Evolutionary conservation across 1,284 basidiomycete genomes (phyloP).

Genomic region (Boletus albobrunnescens): DNA sequence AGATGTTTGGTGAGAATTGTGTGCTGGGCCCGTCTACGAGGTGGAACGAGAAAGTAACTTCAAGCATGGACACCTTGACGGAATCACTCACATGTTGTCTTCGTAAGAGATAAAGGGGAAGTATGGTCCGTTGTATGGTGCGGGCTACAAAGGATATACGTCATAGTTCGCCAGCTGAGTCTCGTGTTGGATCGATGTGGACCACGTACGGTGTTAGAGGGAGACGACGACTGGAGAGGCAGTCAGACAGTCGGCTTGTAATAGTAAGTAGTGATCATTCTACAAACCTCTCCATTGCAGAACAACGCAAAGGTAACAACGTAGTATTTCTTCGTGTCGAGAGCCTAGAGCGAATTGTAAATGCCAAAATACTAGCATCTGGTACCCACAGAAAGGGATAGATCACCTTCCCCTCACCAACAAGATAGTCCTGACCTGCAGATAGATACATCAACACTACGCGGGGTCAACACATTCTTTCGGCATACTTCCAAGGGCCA

Average conservation of each 20-base stretch:
- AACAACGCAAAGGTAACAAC: not conserved
- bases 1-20: slow-evolving; percentile 49
- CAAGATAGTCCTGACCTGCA: not conserved
- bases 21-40: slow-evolving; percentile 50
- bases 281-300: not conserved
- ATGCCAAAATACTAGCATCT: not conserved
- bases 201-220: slow-evolving; percentile 50
- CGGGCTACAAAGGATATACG: slow-evolving; percentile 25
- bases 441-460: not conserved
- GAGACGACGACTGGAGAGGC: slow-evolving; percentile 49
- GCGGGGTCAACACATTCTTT: not conserved
- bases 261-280: not conserved
- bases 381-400: not conserved
- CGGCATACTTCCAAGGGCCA: not conserved
- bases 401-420: not conserved
- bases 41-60: not conserved
- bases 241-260: slow-evolving; percentile 12
- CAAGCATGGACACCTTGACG: not conserved
- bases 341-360: not conserved
- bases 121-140: slow-evolving; percentile 41
- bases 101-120: slow-evolving; percentile 46
- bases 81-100: slow-evolving; percentile 50
- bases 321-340: not conserved
- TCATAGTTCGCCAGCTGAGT: not conserved
- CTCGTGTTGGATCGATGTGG: not conserved